A percentile compares a stretch with the other conserved stretches of the same genome.
Conservation (phyloP, 306 rosid genomes). For the Medicago ruthenica region DNA sequence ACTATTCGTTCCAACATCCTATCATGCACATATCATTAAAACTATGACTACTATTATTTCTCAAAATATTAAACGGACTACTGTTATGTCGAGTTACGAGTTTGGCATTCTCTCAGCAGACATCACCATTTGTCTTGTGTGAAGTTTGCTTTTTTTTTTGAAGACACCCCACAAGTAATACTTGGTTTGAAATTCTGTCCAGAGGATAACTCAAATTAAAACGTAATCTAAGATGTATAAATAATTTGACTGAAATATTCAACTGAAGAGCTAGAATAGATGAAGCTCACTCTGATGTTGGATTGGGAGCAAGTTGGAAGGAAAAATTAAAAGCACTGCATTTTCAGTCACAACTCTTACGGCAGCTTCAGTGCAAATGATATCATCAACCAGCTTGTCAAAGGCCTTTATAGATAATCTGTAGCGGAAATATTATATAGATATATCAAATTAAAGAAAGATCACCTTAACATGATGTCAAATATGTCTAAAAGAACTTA, state of each 20-base stretch:
- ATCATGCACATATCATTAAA: constrained; percentile 27
- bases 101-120: constrained; percentile 37
- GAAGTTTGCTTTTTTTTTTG: constrained; percentile 51
- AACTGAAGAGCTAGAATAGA: constrained; percentile 20
- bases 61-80: constrained; percentile 44
- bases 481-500: constrained; percentile 38
- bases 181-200: constrained; percentile 71
- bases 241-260: constrained; percentile 23
- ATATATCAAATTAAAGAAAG: constrained; percentile 26
- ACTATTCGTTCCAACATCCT: neutral
- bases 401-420: constrained; percentile 57
- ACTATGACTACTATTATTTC: constrained; percentile 42
- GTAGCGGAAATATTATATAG: constrained; percentile 12
- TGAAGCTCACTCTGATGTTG: constrained; percentile 60
- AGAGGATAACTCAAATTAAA: constrained; percentile 20
- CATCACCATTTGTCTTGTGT: constrained; percentile 24
- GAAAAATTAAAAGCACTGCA: constrained; percentile 72
- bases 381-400: constrained; percentile 53
- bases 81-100: constrained; percentile 29
- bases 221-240: constrained; percentile 13
- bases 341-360: constrained; percentile 56
- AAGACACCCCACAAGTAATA: constrained; percentile 86
- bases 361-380: constrained; percentile 58
- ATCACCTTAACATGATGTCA: neutral
- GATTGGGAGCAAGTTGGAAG: constrained; percentile 62